Conservation (phyloP, 1,139 yeast genomes). For the Nematodospora anomalae region DNA sequence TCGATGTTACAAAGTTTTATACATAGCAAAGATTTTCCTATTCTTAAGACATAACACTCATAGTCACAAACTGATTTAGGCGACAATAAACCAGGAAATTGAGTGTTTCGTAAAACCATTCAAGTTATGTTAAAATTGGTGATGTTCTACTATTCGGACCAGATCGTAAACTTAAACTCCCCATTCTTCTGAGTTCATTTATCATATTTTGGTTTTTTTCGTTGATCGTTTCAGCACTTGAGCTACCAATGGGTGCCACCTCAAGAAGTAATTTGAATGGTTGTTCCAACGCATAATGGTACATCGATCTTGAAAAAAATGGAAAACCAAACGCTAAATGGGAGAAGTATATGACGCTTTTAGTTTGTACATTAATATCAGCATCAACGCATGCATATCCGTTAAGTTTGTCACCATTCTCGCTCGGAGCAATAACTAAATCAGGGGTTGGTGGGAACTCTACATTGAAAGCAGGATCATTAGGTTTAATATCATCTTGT, state of each 20-base stretch:
- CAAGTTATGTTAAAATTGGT: not conserved
- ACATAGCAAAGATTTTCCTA: too few relatives aligned
- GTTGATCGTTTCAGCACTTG: not conserved
- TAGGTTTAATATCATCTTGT: slow-evolving; percentile 6
- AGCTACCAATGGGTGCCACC: slow-evolving; percentile 24
- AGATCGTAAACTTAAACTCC: not conserved
- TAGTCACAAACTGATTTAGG: not conserved
- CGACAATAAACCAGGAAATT: too few relatives aligned
- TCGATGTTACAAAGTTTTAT: too few relatives aligned
- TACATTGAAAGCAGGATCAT: slow-evolving; percentile 9
- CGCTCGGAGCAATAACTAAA: slow-evolving; percentile 17
- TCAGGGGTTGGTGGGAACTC: slow-evolving; percentile 19
- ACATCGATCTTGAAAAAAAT: slow-evolving; percentile 19
- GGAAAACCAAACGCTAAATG: slow-evolving; percentile 20
- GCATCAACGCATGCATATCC: slow-evolving; percentile 17
- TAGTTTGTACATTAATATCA: slow-evolving; percentile 3
- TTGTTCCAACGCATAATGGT: slow-evolving; percentile 20
- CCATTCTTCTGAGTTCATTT: not conserved
- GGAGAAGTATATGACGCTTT: slow-evolving; percentile 16
- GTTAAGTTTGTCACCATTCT: slow-evolving; percentile 12
- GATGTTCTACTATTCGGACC: not conserved
- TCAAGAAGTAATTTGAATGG: slow-evolving; percentile 28
- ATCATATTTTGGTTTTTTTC: not conserved
- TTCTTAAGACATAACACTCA: too few relatives aligned
- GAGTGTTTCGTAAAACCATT: too few relatives aligned